Conservation (phyloP, 2,329 filamentous ascomycete genomes). For the Basipetospora sp. region DNA sequence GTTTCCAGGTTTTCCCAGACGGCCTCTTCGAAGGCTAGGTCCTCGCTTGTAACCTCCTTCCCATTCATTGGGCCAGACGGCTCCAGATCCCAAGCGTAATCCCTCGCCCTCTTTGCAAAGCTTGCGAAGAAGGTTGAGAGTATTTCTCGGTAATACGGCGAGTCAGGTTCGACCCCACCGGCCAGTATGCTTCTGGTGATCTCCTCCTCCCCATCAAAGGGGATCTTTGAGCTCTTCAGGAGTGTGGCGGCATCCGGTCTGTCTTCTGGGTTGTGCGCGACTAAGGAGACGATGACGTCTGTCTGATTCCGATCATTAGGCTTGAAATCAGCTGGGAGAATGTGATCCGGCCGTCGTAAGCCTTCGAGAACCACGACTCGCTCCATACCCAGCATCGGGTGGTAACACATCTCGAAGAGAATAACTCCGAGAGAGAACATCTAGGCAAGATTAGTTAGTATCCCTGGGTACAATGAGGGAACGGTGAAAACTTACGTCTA, state of each 20-base stretch:
- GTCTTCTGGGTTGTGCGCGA: slow-evolving; percentile 69
- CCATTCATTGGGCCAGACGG: slow-evolving; percentile 13
- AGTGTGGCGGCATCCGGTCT: slow-evolving; percentile 72
- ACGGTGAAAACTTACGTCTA: slow-evolving; percentile 55
- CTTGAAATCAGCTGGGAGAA: slow-evolving; percentile 59
- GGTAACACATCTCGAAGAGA: slow-evolving; percentile 93
- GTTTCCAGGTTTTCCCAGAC: slow-evolving; percentile 60
- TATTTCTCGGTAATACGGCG: slow-evolving; percentile 80
- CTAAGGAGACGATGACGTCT: slow-evolving; percentile 62
- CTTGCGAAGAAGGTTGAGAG: slow-evolving; percentile 71
- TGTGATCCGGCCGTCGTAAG: slow-evolving; percentile 52
- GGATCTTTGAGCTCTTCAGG: slow-evolving; percentile 71
- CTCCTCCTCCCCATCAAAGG: slow-evolving; percentile 84
- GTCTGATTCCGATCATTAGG: slow-evolving; percentile 57
- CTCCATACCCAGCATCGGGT: slow-evolving; percentile 51
- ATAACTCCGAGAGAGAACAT: slow-evolving; percentile 98
- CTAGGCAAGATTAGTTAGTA: slow-evolving; percentile 19
- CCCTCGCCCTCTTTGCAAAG: slow-evolving; percentile 63
- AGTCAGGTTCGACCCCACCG: slow-evolving; percentile 65
- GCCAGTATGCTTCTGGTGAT: slow-evolving; percentile 72
- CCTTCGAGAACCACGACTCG: slow-evolving; percentile 49
- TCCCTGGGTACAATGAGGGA: not conserved
- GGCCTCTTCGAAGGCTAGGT: slow-evolving; percentile 55
- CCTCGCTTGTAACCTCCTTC: slow-evolving; percentile 35
- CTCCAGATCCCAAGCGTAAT: slow-evolving; percentile 63